phyloP scores from a whole-genome alignment of 352 stramenopile species.

The Pythium monospermum region DNA sequence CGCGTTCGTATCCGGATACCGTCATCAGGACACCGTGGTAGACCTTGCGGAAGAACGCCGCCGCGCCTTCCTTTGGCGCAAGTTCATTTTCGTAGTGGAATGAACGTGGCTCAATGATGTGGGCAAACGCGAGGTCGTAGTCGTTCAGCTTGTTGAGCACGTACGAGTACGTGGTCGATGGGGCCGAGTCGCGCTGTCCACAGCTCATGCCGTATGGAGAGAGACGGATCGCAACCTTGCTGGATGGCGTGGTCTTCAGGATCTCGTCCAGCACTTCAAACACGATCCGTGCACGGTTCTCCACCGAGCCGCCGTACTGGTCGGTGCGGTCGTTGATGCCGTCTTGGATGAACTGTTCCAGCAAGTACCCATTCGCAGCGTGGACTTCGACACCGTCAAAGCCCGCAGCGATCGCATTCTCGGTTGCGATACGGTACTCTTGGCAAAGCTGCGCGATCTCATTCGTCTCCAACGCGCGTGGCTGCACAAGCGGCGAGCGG shows the following conservation, averaged over 20 bases:
- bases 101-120: conserved; percentile 56
- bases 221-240: conserved; percentile 16
- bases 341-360: conserved; percentile 80
- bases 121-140: conserved; percentile 51
- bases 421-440: conserved; percentile 50
- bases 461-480: conserved; percentile 43
- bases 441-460: conserved; percentile 56
- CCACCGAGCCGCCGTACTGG: conserved; percentile 62
- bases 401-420: conserved; percentile 33
- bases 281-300: conserved; percentile 62
- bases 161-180: conserved; percentile 37
- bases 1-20: conserved; percentile 47
- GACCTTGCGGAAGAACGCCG: conserved; percentile 40
- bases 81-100: conserved; percentile 29
- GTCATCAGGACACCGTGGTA: conserved; percentile 65
- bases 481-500: conserved; percentile 26
- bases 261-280: conserved; percentile 46
- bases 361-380: conserved; percentile 81
- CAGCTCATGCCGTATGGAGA: conserved; percentile 18
- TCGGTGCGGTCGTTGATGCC: conserved; percentile 67
- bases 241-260: conserved; percentile 6
- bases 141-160: conserved; percentile 48
- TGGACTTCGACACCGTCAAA: conserved; percentile 59
- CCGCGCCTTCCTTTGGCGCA: conserved; percentile 22
- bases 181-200: conserved; percentile 13